A percentile compares a stretch with the other conserved stretches of the same genome.
Conservation (phyloP, 2,329 filamentous ascomycete species). For the Harringtonia lauricola region DNA sequence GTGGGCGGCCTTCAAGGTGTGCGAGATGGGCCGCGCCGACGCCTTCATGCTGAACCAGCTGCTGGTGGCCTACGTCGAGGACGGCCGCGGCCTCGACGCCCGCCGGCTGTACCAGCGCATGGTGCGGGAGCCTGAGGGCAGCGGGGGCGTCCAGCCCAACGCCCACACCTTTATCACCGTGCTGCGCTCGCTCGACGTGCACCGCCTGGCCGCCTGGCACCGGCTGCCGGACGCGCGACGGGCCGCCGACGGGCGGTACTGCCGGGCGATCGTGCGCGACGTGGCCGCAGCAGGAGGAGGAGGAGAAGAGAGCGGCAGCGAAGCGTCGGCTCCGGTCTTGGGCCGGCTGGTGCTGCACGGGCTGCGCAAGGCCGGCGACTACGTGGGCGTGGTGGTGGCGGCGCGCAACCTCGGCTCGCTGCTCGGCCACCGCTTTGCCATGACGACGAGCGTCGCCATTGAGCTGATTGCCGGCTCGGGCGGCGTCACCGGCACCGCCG, state of each 20-base stretch:
- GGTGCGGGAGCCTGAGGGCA: slow-evolving; percentile 24
- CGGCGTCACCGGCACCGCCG: slow-evolving; percentile 9
- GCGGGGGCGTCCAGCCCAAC: slow-evolving; percentile 40
- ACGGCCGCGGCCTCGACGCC: slow-evolving; percentile 42
- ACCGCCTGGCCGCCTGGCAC: slow-evolving; percentile 26
- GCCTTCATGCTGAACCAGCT: slow-evolving; percentile 73
- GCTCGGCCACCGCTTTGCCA: slow-evolving; percentile 8
- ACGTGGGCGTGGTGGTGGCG: slow-evolving; percentile 35
- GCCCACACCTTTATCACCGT: slow-evolving; percentile 58
- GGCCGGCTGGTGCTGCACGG: slow-evolving; percentile 22
- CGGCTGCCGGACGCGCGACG: slow-evolving; percentile 3
- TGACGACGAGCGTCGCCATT: slow-evolving; percentile 18
- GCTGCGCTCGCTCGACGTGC: slow-evolving; percentile 48
- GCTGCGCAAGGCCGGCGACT: slow-evolving; percentile 32
- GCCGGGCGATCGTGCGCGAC: too few relatives aligned
- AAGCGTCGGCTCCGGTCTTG: too few relatives aligned
- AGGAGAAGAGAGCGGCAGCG: too few relatives aligned
- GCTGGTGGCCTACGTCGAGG: slow-evolving; percentile 54
- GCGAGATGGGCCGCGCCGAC: slow-evolving; percentile 44
- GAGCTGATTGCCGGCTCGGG: slow-evolving; percentile 20
- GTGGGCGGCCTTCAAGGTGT: slow-evolving; percentile 48
- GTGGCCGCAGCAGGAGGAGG: too few relatives aligned
- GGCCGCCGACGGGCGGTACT: slow-evolving; percentile 16
- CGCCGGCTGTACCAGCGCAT: slow-evolving; percentile 44
- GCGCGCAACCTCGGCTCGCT: slow-evolving; percentile 19